Conservation (phyloP, 441 rosid species). For the Populus hybrid region DNA sequence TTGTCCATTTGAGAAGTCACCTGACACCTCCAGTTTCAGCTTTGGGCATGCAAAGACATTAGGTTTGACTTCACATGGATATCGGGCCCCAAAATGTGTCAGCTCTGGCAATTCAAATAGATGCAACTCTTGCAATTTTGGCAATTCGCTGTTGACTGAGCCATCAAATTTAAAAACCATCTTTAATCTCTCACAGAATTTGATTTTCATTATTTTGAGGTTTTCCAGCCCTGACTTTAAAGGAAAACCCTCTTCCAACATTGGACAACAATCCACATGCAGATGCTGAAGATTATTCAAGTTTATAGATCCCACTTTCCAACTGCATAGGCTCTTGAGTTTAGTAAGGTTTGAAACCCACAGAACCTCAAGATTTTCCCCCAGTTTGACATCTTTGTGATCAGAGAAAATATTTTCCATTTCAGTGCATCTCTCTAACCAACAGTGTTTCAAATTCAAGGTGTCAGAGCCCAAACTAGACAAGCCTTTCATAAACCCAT, state of each 20-base stretch:
- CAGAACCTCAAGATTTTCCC: constrained; percentile 31
- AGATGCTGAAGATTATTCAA: constrained; percentile 34
- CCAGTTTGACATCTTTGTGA: constrained; percentile 18
- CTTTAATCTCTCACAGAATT: constrained; percentile 41
- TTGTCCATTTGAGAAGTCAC: too few relatives aligned
- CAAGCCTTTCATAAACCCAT: constrained; percentile 18
- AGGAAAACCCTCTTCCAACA: constrained; percentile 28
- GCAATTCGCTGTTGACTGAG: constrained; percentile 7
- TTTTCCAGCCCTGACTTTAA: constrained; percentile 29
- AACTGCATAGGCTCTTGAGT: constrained; percentile 23
- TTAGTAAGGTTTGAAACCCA: constrained; percentile 40
- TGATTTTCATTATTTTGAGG: constrained; percentile 34
- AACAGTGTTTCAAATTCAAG: constrained; percentile 31
- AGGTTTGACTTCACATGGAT: background rate
- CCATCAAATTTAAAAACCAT: constrained; percentile 13
- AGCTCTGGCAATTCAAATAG: constrained; percentile 44
- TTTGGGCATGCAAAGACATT: constrained; percentile 26
- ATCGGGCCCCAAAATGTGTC: constrained; percentile 21
- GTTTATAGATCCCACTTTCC: constrained; percentile 10
- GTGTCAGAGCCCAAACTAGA: constrained; percentile 25
- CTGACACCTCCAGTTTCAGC: constrained; percentile 9
- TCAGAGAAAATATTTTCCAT: constrained; percentile 28
- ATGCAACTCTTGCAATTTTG: constrained; percentile 23
- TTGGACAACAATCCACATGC: constrained; percentile 47
- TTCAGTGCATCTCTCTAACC: constrained; percentile 38